A percentile compares a stretch with the other conserved stretches of the same genome.
Evolutionary conservation across 2,329 filamentous ascomycete genomes (phyloP).

Genomic region (Pyrenophora teres): DNA sequence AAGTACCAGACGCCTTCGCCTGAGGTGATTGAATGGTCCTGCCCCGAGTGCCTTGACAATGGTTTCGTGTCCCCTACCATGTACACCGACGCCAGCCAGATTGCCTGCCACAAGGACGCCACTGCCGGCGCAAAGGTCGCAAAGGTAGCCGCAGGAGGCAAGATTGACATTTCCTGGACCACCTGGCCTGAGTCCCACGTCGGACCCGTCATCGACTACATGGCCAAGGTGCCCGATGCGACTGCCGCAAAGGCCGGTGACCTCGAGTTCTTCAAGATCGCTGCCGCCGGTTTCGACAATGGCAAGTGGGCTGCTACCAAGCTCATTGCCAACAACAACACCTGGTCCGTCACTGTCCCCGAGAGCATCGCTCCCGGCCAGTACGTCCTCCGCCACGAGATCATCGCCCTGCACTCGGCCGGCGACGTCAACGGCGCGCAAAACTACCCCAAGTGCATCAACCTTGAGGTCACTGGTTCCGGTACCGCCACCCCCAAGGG

Average conservation of each 20-base stretch:
- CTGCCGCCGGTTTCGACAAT: slow-evolving; percentile 58
- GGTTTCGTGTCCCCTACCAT: slow-evolving; percentile 57
- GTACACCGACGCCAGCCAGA: slow-evolving; percentile 55
- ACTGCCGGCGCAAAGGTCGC: slow-evolving; percentile 57
- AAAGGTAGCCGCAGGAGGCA: slow-evolving; percentile 61
- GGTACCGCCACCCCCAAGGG: slow-evolving; percentile 55
- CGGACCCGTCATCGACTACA: slow-evolving; percentile 67
- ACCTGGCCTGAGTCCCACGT: slow-evolving; percentile 69
- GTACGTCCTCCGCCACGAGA: slow-evolving; percentile 65
- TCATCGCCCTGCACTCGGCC: slow-evolving; percentile 64
- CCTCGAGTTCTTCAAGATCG: slow-evolving; percentile 69
- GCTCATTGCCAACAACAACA: slow-evolving; percentile 54
- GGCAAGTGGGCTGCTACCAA: slow-evolving; percentile 61
- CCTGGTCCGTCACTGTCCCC: slow-evolving; percentile 59
- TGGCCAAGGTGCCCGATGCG: slow-evolving; percentile 63
- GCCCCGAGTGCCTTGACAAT: slow-evolving; percentile 55
- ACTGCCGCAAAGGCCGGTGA: slow-evolving; percentile 57
- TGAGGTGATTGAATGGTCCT: slow-evolving; percentile 59
- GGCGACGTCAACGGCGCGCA: slow-evolving; percentile 51
- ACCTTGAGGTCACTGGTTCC: slow-evolving; percentile 53
- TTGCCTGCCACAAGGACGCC: slow-evolving; percentile 65
- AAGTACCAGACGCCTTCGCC: slow-evolving; percentile 43
- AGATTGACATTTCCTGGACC: slow-evolving; percentile 65
- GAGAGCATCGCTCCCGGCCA: slow-evolving; percentile 58
- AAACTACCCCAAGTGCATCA: slow-evolving; percentile 56